Conservation (phyloP, 1,284 basidiomycete genomes). For the Trichosporon faecale region DNA sequence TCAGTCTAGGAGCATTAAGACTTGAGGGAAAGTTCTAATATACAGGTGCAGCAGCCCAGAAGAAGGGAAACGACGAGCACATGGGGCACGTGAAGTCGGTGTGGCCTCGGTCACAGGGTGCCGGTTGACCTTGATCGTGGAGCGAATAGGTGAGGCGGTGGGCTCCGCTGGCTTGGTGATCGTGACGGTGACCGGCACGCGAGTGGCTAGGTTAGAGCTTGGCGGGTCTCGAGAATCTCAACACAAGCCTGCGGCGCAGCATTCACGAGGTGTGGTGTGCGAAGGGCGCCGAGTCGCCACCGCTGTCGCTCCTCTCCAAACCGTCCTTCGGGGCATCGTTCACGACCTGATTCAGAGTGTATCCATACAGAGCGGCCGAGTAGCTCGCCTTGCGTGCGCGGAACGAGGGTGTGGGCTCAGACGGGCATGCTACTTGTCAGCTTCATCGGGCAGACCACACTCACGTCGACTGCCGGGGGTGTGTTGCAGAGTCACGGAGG, state of each 20-base stretch:
- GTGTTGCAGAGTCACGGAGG: not conserved
- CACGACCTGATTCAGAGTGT: not conserved
- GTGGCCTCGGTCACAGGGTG: not conserved
- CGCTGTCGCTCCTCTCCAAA: not conserved
- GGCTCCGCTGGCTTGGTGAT: not conserved
- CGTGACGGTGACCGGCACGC: not conserved
- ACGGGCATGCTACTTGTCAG: not conserved
- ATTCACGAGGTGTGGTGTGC: not conserved
- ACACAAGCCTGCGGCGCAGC: no score
- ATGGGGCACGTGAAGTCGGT: not conserved
- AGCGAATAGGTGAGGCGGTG: not conserved
- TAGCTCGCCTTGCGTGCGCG: not conserved
- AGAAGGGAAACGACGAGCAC: not conserved
- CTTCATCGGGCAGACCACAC: not conserved
- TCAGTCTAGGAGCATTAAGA: not conserved
- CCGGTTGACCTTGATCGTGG: not conserved
- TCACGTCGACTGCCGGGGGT: not conserved
- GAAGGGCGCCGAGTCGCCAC: not conserved
- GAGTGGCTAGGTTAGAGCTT: not conserved
- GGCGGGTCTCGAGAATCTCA: no score
- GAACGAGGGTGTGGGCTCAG: not conserved
- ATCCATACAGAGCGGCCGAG: constrained; percentile 4
- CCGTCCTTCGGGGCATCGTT: not conserved
- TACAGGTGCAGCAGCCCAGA: not conserved
- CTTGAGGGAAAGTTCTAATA: not conserved